A percentile compares a stretch with the other conserved stretches of the same genome.
Evolutionary conservation across 2,329 filamentous ascomycete species (phyloP).

Genomic region (Fusarium bulbicola): DNA sequence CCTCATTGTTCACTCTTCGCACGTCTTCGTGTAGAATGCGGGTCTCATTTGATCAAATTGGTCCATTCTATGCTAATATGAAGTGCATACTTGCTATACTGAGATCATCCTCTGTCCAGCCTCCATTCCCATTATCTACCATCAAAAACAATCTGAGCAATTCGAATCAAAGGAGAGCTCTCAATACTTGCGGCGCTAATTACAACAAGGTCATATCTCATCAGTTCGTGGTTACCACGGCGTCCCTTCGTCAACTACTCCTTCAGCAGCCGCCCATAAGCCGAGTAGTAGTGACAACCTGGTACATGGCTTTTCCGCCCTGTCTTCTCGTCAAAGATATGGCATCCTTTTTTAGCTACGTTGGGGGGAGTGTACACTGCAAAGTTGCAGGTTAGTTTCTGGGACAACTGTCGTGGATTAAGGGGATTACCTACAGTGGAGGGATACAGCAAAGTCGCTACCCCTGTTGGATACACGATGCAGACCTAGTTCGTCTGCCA

Average conservation of each 20-base stretch:
- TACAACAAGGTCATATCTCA: conserved; percentile 34
- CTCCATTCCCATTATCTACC: background rate
- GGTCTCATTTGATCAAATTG: conserved; percentile 23
- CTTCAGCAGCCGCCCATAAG: conserved; percentile 61
- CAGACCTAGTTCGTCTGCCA: conserved; percentile 88
- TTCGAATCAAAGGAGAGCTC: conserved; percentile 3
- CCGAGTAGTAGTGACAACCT: conserved; percentile 77
- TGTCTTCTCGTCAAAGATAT: conserved; percentile 81
- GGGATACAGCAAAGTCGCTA: conserved; percentile 79
- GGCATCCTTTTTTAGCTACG: conserved; percentile 82
- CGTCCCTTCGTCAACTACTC: conserved; percentile 36
- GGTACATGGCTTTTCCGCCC: conserved; percentile 77
- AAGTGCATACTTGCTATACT: conserved; percentile 10
- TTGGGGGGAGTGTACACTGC: conserved; percentile 88
- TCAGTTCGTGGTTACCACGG: conserved; percentile 13
- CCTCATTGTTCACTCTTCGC: conserved; percentile 22
- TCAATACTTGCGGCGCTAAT: conserved; percentile 26
- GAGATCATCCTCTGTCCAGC: background rate
- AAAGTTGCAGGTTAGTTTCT: conserved; percentile 43
- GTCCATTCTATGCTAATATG: conserved; percentile 33
- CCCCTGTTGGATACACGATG: conserved; percentile 84
- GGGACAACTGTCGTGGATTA: conserved; percentile 43
- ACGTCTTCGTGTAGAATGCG: conserved; percentile 23
- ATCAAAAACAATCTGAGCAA: conserved; percentile 10
- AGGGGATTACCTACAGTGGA: conserved; percentile 68